These are phyloP conservation scores for Capsicum pubescens DNA, from an alignment of 257 asterid genomes.

Conservation along the genomic window DNA sequence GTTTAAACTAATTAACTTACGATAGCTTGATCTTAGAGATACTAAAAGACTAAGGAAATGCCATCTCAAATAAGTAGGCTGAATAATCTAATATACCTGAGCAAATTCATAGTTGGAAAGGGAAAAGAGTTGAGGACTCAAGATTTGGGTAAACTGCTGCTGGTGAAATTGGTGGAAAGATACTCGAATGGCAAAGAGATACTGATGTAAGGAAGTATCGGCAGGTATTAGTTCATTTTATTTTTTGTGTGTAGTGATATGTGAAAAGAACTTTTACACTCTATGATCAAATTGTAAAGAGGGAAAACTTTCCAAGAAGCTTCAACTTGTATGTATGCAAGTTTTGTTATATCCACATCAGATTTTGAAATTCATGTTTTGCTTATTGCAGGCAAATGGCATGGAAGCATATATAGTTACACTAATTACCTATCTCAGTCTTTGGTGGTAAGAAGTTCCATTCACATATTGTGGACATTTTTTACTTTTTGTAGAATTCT, in stretches of 20 bases:
- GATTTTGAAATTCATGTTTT: conserved; percentile 30
- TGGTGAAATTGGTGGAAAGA: too few relatives aligned
- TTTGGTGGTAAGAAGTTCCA: conserved; percentile 81
- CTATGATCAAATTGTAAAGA: too few relatives aligned
- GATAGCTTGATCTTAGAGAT: conserved; percentile 62
- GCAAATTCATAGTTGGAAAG: conserved; percentile 30
- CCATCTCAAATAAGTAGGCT: conserved; percentile 50
- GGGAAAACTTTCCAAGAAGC: too few relatives aligned
- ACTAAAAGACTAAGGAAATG: conserved; percentile 64
- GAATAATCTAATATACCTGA: conserved; percentile 56
- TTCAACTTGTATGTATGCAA: too few relatives aligned
- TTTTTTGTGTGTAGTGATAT: too few relatives aligned
- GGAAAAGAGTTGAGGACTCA: conserved; percentile 50
- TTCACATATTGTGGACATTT: neutral
- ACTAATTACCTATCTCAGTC: conserved; percentile 67
- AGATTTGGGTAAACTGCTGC: conserved; percentile 45
- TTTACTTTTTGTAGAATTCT: neutral
- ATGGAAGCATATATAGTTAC: conserved; percentile 82
- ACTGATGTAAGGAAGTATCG: too few relatives aligned
- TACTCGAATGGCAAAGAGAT: too few relatives aligned
- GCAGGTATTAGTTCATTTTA: too few relatives aligned
- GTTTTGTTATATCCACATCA: neutral
- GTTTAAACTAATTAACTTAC: conserved; percentile 58
- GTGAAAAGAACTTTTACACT: too few relatives aligned
- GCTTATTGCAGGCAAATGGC: conserved; percentile 79